Percentiles rank a stretch among this genome's conserved stretches.
Conservation (phyloP, 2,329 filamentous ascomycete genomes). For the Pyricularia sp. region DNA sequence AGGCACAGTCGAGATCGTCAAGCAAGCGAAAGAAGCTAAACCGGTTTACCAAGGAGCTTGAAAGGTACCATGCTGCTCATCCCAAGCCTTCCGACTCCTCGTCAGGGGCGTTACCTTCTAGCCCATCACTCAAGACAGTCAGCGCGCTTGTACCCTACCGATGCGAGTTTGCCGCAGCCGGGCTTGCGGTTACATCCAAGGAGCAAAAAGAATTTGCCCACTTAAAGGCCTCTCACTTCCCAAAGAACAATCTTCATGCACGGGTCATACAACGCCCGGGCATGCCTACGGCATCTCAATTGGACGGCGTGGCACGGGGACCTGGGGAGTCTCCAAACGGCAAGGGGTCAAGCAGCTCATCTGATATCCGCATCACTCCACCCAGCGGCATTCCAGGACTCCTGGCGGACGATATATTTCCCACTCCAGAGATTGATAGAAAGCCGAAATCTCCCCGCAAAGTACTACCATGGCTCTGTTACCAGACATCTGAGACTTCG, state of each 20-base stretch:
- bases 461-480: constrained; percentile 1
- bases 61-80: constrained; percentile 24
- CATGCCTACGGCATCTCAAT: neutral
- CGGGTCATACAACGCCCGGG: neutral
- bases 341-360: neutral
- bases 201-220: constrained; percentile 21
- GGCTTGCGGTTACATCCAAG: constrained; percentile 42
- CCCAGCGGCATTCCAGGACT: constrained; percentile 1
- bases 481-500: neutral
- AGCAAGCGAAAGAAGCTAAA: constrained; percentile 29
- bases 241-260: neutral
- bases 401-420: neutral
- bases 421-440: neutral
- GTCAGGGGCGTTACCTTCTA: constrained; percentile 11
- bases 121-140: constrained; percentile 36
- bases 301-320: neutral
- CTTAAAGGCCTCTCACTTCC: neutral
- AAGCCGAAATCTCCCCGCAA: neutral
- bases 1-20: constrained; percentile 24
- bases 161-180: constrained; percentile 37
- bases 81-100: constrained; percentile 20
- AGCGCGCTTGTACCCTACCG: constrained; percentile 39
- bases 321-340: neutral
- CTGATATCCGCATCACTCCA: neutral
- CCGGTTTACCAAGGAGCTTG: constrained; percentile 26